Conservation (phyloP, 2,329 filamentous ascomycete species). For the Fusarium annulatum region DNA sequence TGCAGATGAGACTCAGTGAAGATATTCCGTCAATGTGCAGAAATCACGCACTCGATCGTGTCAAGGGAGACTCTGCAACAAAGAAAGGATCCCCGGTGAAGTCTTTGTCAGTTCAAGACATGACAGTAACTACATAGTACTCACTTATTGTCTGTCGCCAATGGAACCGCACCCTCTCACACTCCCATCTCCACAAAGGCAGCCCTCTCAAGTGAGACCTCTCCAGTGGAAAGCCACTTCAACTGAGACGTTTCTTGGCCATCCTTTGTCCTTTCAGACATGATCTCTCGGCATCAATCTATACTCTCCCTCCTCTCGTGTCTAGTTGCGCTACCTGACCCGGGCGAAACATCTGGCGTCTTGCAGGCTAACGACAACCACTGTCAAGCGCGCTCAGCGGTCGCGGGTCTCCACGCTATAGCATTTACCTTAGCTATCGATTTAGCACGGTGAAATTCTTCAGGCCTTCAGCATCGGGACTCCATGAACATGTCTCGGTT, state of each 20-base stretch:
- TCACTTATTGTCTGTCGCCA: neutral
- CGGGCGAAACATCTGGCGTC: slow-evolving; percentile 16
- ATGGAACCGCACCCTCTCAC: slow-evolving; percentile 12
- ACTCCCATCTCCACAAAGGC: slow-evolving; percentile 16
- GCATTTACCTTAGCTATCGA: neutral
- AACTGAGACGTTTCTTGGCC: slow-evolving; percentile 27
- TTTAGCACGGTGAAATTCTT: neutral
- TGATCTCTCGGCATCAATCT: slow-evolving; percentile 28
- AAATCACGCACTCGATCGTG: neutral
- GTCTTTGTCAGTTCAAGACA: slow-evolving; percentile 8
- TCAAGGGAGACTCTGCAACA: slow-evolving; percentile 18
- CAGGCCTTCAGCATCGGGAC: neutral
- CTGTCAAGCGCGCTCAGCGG: slow-evolving; percentile 9
- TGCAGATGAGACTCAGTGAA: slow-evolving; percentile 36
- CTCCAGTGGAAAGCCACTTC: slow-evolving; percentile 9
- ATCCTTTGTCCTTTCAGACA: slow-evolving; percentile 29
- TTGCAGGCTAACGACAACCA: neutral
- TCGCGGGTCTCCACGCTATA: slow-evolving; percentile 18
- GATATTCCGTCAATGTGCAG: slow-evolving; percentile 15
- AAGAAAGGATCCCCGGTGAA: neutral
- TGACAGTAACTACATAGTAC: neutral
- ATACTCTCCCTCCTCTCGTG: slow-evolving; percentile 15
- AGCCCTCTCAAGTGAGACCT: slow-evolving; percentile 25
- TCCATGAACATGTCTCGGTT: slow-evolving; percentile 30
- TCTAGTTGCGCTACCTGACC: slow-evolving; percentile 12